Evolutionary conservation across 768 basidiomycete species (phyloP), one percentile per base, ranked within the genome.

Genomic region (Mycena indigotica): DNA sequence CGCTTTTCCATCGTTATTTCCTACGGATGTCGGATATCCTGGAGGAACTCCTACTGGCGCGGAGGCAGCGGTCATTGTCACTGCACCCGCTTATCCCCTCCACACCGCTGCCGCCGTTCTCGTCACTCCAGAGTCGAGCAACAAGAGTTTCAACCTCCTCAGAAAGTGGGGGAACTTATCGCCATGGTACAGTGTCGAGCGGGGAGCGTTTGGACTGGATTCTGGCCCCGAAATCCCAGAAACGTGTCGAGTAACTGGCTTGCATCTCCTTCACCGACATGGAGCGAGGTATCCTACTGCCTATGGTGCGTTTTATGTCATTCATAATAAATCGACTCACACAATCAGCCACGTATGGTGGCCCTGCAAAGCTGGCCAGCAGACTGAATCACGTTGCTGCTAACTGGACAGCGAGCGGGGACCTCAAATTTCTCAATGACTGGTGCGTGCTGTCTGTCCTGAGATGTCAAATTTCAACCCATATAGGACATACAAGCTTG

Each of bases 401-500:
- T 15, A 70, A 77, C 8, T 90, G 88, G 87, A 83, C 80, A 30
- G 87, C 85, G 0, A 77, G 77, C 1, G 92, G 88, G 0, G 74
- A 82, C 3, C 71, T 96, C 16, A 68, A 76, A 0, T 97, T 96
- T 68, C 73, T 97, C 75, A 93, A 94, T 67, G 79, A 81, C 26
- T 97, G 94, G 93, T 90, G 46, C 30, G 82, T 68, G 62, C 5
- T 58, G 23, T 15, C 41, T 28, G 25, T 35, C 51, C 41, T 26
- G 6, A 16, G 38, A 29, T 41, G 46, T 26, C 46, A 28, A 50
- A 41, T 38, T 53, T 52, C 50, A 44, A 15, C 2, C 24, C 32
- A 25, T 52, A 13, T 60, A 92, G 91, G 95, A 86, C 88, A 4
- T 95, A 93, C 72, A 90, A 91, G 65, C 83, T 98, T 2, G 95